Evolutionary conservation across 164 flowering plant species (phyloP), one percentile per base, ranked within the genome.

Genomic region (Vitis rupestris): DNA sequence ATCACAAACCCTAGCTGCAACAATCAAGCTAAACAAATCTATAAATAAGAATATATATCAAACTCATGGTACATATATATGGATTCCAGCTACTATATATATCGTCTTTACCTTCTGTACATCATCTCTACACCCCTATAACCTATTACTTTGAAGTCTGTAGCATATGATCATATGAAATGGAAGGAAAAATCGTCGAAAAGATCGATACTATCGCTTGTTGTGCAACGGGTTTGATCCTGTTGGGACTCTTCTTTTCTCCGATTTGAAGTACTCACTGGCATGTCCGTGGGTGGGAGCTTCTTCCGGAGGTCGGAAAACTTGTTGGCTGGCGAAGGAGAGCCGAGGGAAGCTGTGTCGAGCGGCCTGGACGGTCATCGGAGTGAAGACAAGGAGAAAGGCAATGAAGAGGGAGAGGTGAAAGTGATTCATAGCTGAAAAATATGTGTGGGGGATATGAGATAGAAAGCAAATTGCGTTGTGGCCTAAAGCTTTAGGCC

Each of bases 161-260:
- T 65, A 29, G 27, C 5, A 52, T 27, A 52, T 10, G n/a, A 13
- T 5, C 6, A 23, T 15, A 52, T 10, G 8, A 8, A n/a, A 54
- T 1, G 50, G 30, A 23, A 15, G 10, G 57, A 16, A 19, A 7
- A 53, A 27, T 30, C 23, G 5, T 29, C 48, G 4, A 7, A 4
- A 31, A 59, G 2, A 15, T 70, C 10, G 6, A 16, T 3, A 31
- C 68, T 59, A 61, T 65, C 86, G 63, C 75, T 66, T 79, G 67
- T 86, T 86, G 72, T 86, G 89, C 27, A 86, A 71, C 14, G 87
- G 89, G 67, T 86, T 86, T 4, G 87, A 83, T 50, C 89, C 89
- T 1, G 89, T 80, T 3, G 87, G 87, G 13, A 82, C 79, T n/a
- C 59, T 82, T 58, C 89, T 73, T 71, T 80, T 83, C 73, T 79